Base-by-base conservation (phyloP, 139 green algal genomes). In the Bryopsis sp. region DNA sequence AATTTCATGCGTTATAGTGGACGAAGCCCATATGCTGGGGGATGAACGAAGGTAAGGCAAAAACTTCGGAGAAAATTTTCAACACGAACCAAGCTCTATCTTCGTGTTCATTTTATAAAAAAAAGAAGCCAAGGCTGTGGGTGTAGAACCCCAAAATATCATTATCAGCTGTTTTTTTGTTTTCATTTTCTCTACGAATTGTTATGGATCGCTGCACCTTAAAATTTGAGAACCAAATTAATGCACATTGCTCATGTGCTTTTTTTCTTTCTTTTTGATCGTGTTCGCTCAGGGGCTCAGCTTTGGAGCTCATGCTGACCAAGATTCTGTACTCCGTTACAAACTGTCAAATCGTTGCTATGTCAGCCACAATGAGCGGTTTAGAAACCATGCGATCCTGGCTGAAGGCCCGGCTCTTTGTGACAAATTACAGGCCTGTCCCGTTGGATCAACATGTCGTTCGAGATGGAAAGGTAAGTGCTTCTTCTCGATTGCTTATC, bases 341-440 rank as follows among this genome's bases (percentile, higher is more conserved):
- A 33, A 70, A 64, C 22, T 36, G 89, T 64, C 92, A 97, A 78
- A 82, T 98, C 48, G 70, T 98, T 2, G 86, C 79, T 78, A 98
- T 98, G 92, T 84, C 60, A 26, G 92, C 92, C 26, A 97, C 92
- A 11, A 80, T 98, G 72, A 78, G 86, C 0, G 94, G 95, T 47
- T 73, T 88, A 6, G 77, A 84, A 15, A 2, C 48, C 39, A 77
- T 97, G n/a, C 84, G 86, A 8, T 58, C 68, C 33, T 98, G 90
- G 92, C 86, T 98, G 47, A 50, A 79, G 1, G 92, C 90, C 1
- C 39, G 74, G 29, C 75, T 95, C 22, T 96, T 87, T 72, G 68
- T 82, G 64, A 97, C 90, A 39, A 81, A 90, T 50, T 95, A 88
- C 70, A 79, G 92, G 58, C 92, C 92, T 0, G 88, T 97, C 39